Base-by-base conservation (phyloP, 176 grass and related monocot species). In the Ensete glaucum region DNA sequence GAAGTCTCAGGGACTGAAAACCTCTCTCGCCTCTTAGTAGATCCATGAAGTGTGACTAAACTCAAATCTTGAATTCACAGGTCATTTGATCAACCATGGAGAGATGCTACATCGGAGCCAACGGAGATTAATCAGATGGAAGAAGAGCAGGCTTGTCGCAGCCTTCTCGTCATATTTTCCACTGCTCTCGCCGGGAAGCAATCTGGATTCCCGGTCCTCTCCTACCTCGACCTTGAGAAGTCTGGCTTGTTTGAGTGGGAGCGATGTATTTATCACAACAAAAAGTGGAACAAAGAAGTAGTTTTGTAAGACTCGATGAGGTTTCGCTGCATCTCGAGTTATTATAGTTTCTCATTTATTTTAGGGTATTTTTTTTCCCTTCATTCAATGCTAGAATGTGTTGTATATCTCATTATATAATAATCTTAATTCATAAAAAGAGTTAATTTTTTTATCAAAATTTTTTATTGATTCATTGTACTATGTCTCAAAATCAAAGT, bases 31-130 rank as follows among this genome's bases (percentile, higher is more conserved):
- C 2, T 53, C 8, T 22, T 73, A 24, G 13, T 53, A 13, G n/a
- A 72, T 9, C 55, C 55, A 17, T 52, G 53, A 51, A 3, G 1
- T 69, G 26, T 69, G 27, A 8, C 64, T 26, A 27, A 25, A 54
- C 16, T 53, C 49, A 34, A 23, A 23, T 76, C 29, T 74, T 49
- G 50, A 27, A 77, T 73, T 24, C 11, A 67, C 73, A 96, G 93
- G 93, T 85, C 79, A 55, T 96, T 90, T 86, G 84, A 86, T 80
- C 89, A 96, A 78, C 81, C 83, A 25, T 92, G 87, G 93, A 88
- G 78, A 59, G 83, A 88, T 78, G 67, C 73, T 25, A 49, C 81
- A 55, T 19, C 58, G 56, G 59, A 82, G 21, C 73, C 51, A 72
- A 92, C 82, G 1, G 76, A 79, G 71, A 75, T 77, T 27, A 90